Percentiles rank a stretch among this genome's conserved stretches.
phyloP scores from a whole-genome alignment of 306 rosid species.

The Phaseolus lunatus region DNA sequence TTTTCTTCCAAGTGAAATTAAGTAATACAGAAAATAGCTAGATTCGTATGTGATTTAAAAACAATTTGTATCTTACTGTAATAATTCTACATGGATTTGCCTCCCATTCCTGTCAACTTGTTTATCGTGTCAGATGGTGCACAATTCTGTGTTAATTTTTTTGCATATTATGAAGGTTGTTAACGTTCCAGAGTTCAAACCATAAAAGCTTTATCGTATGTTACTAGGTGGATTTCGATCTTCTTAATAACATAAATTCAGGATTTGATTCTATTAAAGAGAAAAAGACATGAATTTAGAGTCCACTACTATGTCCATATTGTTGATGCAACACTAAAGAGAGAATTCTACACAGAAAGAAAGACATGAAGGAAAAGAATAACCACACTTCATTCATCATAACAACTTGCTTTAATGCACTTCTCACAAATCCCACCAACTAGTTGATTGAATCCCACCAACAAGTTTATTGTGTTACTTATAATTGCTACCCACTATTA shows the following conservation, averaged over 20 bases:
- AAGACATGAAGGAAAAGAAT: no score
- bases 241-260: background rate
- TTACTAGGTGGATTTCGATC: background rate
- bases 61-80: background rate
- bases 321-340: no score
- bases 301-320: no score
- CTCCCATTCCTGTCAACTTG: background rate
- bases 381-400: no score
- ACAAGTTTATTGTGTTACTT: no score
- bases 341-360: no score
- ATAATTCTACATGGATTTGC: slow-evolving; percentile 1
- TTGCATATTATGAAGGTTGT: slow-evolving; percentile 27
- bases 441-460: no score
- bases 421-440: no score
- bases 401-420: background rate
- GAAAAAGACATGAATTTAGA: no score
- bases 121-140: background rate
- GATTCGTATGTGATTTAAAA: background rate
- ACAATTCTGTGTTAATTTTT: background rate
- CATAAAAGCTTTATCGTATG: background rate
- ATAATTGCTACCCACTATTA: no score
- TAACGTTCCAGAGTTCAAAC: background rate
- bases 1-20: slow-evolving; percentile 81
- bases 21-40: background rate
- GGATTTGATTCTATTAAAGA: background rate